Base-by-base conservation (phyloP, 225 moss, liverwort and hornwort species). In the Sphagnum tenellum region DNA sequence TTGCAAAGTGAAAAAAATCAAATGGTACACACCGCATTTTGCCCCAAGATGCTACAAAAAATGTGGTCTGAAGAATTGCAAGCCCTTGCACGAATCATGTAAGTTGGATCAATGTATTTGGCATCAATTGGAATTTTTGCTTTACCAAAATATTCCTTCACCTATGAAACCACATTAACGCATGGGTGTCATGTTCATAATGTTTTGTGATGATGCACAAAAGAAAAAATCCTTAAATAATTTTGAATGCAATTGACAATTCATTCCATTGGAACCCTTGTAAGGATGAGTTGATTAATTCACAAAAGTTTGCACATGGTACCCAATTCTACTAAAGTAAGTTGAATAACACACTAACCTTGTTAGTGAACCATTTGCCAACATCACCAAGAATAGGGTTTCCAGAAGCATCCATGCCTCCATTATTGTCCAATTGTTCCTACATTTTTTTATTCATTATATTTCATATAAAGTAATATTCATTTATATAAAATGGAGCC, bases 51-150 rank as follows among this genome's bases (percentile, higher is more conserved):
- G 61, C 82, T 91, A 69, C 94, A 95, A 5, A 91, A 91, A 56
- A 95, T 91, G 63, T 89, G 91, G 72, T 95, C 91, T 2, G 89
- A 88, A 44, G 91, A 84, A 57, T 95, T 95, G 49, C 91, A 91
- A 68, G 82, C 71, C 76, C 94, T 88, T 0, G 89, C 94, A 70
- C 91, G 84, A 60, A 95, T 95, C 91, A 91, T 91, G 54, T 95
- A 95, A 7, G 94, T 95, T 45, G 91, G 94, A 74, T 95, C 91
- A 44, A 95, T 91, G 65, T 88, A 89, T 67, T 95, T 95, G 58
- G 79, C 81, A 50, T 95, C 91, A 14, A 91, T 82, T 0, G 78
- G 67, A 57, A 74, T 79, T 53, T 89, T 89, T 3, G 86, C 67
- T 50, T 57, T 67, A 50, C 70, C 73, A 57, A 95, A 95, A 64